Conservation (phyloP, 352 stramenopile species). For the Phytophthora citricola region DNA sequence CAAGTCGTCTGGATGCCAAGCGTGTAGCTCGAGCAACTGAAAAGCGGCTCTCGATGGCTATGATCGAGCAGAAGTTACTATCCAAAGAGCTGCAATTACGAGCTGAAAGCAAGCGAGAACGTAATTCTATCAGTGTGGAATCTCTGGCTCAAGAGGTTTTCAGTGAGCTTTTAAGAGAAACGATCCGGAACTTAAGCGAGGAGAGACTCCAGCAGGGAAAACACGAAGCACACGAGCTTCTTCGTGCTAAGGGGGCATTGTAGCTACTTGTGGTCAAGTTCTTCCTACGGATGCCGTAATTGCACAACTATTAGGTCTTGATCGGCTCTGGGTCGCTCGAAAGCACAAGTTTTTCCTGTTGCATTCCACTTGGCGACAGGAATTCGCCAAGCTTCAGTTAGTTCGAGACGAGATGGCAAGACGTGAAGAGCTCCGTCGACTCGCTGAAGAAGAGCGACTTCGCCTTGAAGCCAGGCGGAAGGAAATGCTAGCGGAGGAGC, state of each 20-base stretch:
- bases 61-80: constrained; percentile 54
- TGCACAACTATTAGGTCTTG: constrained; percentile 27
- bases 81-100: constrained; percentile 40
- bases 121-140: constrained; percentile 30
- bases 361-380: constrained; percentile 46
- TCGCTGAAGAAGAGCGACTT: constrained; percentile 57
- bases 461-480: constrained; percentile 50
- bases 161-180: constrained; percentile 25
- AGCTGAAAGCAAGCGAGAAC: constrained; percentile 31
- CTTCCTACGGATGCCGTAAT: constrained; percentile 5
- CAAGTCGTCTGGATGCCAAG: constrained; percentile 53
- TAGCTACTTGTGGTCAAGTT: constrained; percentile 7
- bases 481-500: constrained; percentile 77
- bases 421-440: constrained; percentile 57
- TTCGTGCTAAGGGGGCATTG: constrained; percentile 17
- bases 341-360: constrained; percentile 48
- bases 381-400: constrained; percentile 52
- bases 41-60: constrained; percentile 71
- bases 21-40: constrained; percentile 60
- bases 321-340: constrained; percentile 53
- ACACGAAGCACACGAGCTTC: constrained; percentile 25
- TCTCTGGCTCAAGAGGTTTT: constrained; percentile 37
- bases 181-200: constrained; percentile 33
- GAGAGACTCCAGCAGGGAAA: constrained; percentile 31
- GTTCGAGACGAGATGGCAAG: constrained; percentile 59